A percentile compares a stretch with the other conserved stretches of the same genome.
Conservation (phyloP, 73 alveolate genomes). For the Tetrahymena thermophila region DNA sequence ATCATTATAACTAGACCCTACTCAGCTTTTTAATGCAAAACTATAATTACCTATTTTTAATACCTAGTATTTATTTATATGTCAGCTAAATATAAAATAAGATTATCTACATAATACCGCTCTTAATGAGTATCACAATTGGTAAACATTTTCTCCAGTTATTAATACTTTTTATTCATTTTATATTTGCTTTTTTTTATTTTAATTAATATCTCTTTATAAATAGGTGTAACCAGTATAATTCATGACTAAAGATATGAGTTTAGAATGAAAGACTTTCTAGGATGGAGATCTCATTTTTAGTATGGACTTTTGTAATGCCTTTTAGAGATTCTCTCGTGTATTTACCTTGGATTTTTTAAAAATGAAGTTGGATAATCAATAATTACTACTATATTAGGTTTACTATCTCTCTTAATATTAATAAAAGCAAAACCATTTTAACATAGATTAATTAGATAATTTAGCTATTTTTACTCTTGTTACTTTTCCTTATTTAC, state of each 20-base stretch:
- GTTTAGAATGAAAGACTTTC: neutral
- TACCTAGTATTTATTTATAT: neutral
- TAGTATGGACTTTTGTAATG: neutral
- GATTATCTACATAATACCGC: neutral
- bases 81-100: neutral
- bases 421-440: neutral
- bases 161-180: too few species aligned
- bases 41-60: neutral
- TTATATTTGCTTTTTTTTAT: too few species aligned
- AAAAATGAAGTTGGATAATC: neutral
- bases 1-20: neutral
- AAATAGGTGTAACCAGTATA: neutral
- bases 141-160: neutral
- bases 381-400: neutral
- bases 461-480: neutral
- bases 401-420: neutral
- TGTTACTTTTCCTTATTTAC: neutral
- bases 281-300: neutral
- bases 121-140: neutral
- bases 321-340: neutral
- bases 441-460: neutral
- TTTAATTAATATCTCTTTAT: too few species aligned
- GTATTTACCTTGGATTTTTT: neutral
- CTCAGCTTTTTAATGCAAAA: neutral
- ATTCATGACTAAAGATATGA: neutral